Base-by-base conservation (phyloP, 441 rosid genomes). In the Euphorbia schlechtendalii region DNA sequence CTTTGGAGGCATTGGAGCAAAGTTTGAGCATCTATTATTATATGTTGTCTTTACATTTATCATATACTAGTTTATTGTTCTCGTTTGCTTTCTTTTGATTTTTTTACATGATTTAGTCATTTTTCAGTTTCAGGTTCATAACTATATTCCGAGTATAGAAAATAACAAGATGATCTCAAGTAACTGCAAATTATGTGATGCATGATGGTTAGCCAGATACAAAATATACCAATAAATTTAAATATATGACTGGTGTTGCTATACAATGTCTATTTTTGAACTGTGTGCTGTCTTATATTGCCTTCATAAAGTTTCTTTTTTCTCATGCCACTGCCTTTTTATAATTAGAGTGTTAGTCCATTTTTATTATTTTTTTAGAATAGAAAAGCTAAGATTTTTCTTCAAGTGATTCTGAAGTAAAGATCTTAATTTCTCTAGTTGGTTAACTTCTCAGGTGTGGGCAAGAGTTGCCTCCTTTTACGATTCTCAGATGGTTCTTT, bases 401-500 rank as follows among this genome's bases (percentile, higher is more conserved):
- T 58, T 21, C 4, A 38, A 27, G 22, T 32, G 6, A 54, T n/a
- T 4, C 45, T 21, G 52, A 25, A 27, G 52, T 36, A 49, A 64
- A 32, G 30, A 28, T 56, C 48, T 61, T 15, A 30, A 32, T 38
- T 2, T 28, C 34, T 36, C 21, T 74, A 63, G 55, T 56, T 65
- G 18, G 63, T 69, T 48, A n/a, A 56, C 25, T 48, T 56, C 25
- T 76, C 86, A 90, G 99, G 99, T 80, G 99, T 90, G 65, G 99
- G 99, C 63, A 93, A 93, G 93, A 90, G 99, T 89, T 93, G 99
- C 75, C 97, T 93, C 69, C 99, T 93, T 68, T 83, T 93, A 78
- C 92, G 99, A 68, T 93, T 93, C 84, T 93, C 97, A 0, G 99
- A 93, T 81, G 99, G 99, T 71, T 93, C 99, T 34, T 93, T 90